Conservation (phyloP, 192 early-diverging fungal genomes). For the Umbelopsis sp. region DNA sequence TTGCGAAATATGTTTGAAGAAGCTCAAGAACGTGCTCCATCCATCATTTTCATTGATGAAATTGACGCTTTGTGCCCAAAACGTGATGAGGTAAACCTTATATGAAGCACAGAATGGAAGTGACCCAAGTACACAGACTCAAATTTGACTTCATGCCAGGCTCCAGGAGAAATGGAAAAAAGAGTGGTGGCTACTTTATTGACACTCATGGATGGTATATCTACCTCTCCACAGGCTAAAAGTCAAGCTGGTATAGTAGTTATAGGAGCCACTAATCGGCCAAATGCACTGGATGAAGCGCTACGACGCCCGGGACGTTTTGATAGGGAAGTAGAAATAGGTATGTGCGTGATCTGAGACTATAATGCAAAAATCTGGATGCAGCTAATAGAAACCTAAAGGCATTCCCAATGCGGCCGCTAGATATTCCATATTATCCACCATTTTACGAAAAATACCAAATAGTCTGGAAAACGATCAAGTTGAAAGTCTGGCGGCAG, state of each 20-base stretch:
- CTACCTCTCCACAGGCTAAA: background rate
- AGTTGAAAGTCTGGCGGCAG: constrained; percentile 59
- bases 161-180: constrained; percentile 81
- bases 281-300: constrained; percentile 86
- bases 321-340: constrained; percentile 95
- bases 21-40: constrained; percentile 70
- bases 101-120: background rate
- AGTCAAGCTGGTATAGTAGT: constrained; percentile 62
- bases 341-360: constrained; percentile 29
- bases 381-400: constrained; percentile 12
- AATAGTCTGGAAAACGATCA: constrained; percentile 64
- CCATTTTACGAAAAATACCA: constrained; percentile 69
- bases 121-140: background rate
- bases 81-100: constrained; percentile 70
- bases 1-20: constrained; percentile 77
- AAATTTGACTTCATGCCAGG: constrained; percentile 35
- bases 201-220: constrained; percentile 89
- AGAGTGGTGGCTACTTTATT: constrained; percentile 93
- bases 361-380: background rate
- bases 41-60: constrained; percentile 94
- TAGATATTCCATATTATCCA: constrained; percentile 73
- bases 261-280: constrained; percentile 93
- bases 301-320: constrained; percentile 92
- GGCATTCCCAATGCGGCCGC: constrained; percentile 75
- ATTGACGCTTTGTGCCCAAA: constrained; percentile 91